Evolutionary conservation across 139 green algal genomes (phyloP).

Genomic region (Pedinophyceae sp.): DNA sequence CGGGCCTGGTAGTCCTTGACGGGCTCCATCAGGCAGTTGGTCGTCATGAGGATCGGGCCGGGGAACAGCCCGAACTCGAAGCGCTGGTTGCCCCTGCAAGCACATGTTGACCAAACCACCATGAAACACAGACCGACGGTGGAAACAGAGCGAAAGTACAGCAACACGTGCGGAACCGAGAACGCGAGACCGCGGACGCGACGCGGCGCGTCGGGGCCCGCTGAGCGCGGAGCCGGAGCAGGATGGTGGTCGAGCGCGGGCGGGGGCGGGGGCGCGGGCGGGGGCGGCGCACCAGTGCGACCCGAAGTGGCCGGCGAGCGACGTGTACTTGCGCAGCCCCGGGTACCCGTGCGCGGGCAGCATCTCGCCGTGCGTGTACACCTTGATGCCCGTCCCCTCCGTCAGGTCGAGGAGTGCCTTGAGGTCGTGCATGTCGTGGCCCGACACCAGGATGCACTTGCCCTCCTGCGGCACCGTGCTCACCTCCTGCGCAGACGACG

Average conservation of each 20-base stretch:
- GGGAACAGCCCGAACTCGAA: conserved; percentile 40
- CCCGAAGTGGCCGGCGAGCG: conserved; percentile 22
- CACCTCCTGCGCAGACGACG: too few relatives aligned
- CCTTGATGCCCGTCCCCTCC: conserved; percentile 43
- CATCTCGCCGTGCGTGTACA: conserved; percentile 71
- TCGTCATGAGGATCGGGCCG: conserved; percentile 45
- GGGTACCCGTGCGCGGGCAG: conserved; percentile 56
- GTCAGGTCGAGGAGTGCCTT: conserved; percentile 44
- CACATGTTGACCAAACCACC: too few relatives aligned
- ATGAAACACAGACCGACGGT: too few relatives aligned
- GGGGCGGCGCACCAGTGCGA: conserved; percentile 3
- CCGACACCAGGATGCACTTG: conserved; percentile 51
- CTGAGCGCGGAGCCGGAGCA: too few relatives aligned
- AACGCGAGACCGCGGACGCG: too few relatives aligned
- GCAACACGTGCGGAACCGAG: too few relatives aligned
- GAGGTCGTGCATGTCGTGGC: conserved; percentile 58
- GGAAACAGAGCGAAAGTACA: too few relatives aligned
- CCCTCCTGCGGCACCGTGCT: conserved; percentile 29
- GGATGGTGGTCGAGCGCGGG: too few relatives aligned
- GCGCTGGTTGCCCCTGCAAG: conserved; percentile 42
- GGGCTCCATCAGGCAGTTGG: conserved; percentile 60
- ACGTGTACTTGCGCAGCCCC: conserved; percentile 32
- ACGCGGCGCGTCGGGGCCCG: too few relatives aligned
- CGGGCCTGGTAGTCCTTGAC: conserved; percentile 23
- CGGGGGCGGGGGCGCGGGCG: too few relatives aligned